Evolutionary conservation across 139 green algal genomes (phyloP), one percentile per base, ranked within the genome.

Genomic region (Micractinium conductrix): DNA sequence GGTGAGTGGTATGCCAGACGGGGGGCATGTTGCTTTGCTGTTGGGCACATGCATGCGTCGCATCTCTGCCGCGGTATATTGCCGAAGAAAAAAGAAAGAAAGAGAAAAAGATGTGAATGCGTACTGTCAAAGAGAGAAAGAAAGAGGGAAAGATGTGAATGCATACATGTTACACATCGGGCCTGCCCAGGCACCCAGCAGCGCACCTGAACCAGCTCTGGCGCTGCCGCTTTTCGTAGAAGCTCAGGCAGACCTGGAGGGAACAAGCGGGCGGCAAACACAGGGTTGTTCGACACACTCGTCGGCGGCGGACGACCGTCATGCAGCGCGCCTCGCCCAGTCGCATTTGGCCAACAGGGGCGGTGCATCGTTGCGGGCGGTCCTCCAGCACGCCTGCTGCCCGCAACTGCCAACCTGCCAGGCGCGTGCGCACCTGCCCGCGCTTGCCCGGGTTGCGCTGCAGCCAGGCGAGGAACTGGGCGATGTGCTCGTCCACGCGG

Each of bases 201-300:
- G 22, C 74, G 0, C 76, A 82, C 76, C 76, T 87, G 78, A 94
- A 96, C 85, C 85, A 87, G 42, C 81, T 83, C 65, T 94, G 90
- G 62, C 92, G 93, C 65, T 93, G 82, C 3, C 94, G 91, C 65
- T 90, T 91, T 84, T 98, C 94, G 84, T 93, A 98, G 81, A 98
- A 98, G 0, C 86, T 90, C 38, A 97, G 78, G 38, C 87, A 84
- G 69, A 95, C 89, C 70, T 78, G 70, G 9, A 10, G 22, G 33
- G 35, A n/a, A n/a, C n/a, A n/a, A n/a, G n/a, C n/a, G n/a, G n/a
- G n/a, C n/a, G n/a, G n/a, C n/a, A n/a, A n/a, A n/a, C n/a, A n/a
- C n/a, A n/a, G n/a, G n/a, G n/a, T n/a, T n/a, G n/a, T n/a, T n/a
- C n/a, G n/a, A n/a, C 8, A 19, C 26, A 85, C 93, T 87, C 24